These are phyloP conservation scores for Protomyces pachydermus DNA, from an alignment of 1,139 yeast species.

Conservation along the genomic window DNA sequence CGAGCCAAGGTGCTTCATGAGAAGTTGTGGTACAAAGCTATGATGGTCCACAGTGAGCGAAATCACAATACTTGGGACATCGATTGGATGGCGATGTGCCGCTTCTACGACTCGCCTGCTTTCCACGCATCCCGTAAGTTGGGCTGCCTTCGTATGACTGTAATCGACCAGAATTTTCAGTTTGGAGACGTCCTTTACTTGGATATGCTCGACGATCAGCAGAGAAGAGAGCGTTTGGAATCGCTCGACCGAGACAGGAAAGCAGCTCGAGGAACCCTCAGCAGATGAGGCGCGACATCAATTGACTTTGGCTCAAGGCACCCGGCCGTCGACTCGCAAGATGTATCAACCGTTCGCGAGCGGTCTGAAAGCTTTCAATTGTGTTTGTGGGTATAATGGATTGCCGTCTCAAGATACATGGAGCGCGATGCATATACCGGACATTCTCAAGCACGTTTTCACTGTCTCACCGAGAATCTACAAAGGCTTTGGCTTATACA, in stretches of 20 bases:
- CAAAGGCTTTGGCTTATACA: no score
- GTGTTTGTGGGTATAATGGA: no score
- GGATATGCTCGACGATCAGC: not conserved
- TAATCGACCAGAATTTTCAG: not conserved
- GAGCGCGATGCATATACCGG: no score
- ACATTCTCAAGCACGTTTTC: no score
- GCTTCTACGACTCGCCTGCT: slow-evolving; percentile 8
- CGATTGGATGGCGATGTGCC: slow-evolving; percentile 12
- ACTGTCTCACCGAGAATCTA: no score
- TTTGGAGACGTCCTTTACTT: not conserved
- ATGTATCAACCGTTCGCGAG: no score
- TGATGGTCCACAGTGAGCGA: not conserved
- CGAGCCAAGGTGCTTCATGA: slow-evolving; percentile 6
- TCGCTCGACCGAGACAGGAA: not conserved
- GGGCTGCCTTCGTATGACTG: slow-evolving; percentile 3
- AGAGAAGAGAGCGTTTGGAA: not conserved
- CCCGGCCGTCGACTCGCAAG: no score
- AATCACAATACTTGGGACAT: slow-evolving; percentile 1
- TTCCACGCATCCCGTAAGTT: slow-evolving; percentile 6
- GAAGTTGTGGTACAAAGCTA: slow-evolving; percentile 10
- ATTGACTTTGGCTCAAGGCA: no score
- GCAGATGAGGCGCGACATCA: not conserved
- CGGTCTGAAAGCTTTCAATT: no score
- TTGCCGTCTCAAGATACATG: no score
- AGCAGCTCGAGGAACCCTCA: not conserved